These are phyloP conservation scores for Aspergillus sp. DNA, from an alignment of 2,329 filamentous ascomycete genomes.

Conservation along the genomic window DNA sequence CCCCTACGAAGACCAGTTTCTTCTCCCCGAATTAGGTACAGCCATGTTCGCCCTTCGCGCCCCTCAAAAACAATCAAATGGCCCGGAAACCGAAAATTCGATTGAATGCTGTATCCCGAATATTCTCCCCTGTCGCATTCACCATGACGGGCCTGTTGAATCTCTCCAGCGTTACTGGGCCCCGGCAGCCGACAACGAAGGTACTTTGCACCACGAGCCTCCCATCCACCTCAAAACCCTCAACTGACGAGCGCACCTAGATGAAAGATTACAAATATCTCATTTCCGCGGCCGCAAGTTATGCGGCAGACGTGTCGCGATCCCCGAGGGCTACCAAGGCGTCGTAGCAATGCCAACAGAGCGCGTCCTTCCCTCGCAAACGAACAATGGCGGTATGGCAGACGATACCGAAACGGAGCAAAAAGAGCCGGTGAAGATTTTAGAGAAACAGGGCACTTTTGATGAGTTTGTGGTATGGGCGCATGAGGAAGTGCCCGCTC, in stretches of 20 bases:
- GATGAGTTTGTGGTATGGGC: slow-evolving; percentile 76
- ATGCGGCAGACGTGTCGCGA: slow-evolving; percentile 55
- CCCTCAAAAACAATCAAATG: slow-evolving; percentile 14
- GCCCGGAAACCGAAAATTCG: slow-evolving; percentile 13
- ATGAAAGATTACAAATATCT: slow-evolving; percentile 41
- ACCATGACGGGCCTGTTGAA: slow-evolving; percentile 67
- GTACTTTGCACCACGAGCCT: slow-evolving; percentile 17
- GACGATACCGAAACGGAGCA: slow-evolving; percentile 42
- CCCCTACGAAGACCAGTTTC: not conserved
- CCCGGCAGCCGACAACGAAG: slow-evolving; percentile 45
- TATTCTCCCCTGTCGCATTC: slow-evolving; percentile 71
- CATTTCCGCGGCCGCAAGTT: slow-evolving; percentile 79
- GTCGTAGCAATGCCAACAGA: slow-evolving; percentile 51
- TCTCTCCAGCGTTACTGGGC: slow-evolving; percentile 63
- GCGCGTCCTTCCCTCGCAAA: slow-evolving; percentile 18
- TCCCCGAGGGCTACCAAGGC: slow-evolving; percentile 67
- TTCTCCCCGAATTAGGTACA: not conserved
- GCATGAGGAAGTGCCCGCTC: slow-evolving; percentile 62
- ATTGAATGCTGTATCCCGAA: slow-evolving; percentile 52
- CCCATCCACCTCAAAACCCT: not conserved
- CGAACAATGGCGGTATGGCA: slow-evolving; percentile 35
- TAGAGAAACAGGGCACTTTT: slow-evolving; percentile 63
- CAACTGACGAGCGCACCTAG: slow-evolving; percentile 7
- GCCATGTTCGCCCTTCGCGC: slow-evolving; percentile 32
- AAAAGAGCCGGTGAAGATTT: slow-evolving; percentile 47